Base-by-base conservation (phyloP, 2,329 filamentous ascomycete genomes). In the Cordyceps sp. region DNA sequence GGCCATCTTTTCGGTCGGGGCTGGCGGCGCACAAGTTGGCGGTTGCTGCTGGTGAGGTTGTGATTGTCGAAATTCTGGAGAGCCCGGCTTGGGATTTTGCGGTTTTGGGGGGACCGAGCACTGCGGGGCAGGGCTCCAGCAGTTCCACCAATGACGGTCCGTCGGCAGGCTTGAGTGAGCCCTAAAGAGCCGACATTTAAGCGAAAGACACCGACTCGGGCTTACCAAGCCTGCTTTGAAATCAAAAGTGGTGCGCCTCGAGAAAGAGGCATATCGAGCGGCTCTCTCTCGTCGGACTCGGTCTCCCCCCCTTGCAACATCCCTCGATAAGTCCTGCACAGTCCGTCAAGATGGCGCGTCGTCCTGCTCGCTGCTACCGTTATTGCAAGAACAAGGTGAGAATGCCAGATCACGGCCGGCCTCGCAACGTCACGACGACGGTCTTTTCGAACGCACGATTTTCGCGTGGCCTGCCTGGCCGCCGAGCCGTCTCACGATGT, bases 361-460 rank as follows among this genome's bases (percentile, higher is more conserved):
- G 90, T 81, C 90, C 90, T 60, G 90, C 90, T 59, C 82, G 90
- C 73, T 98, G 90, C 73, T 98, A 93, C 78, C 80, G 90, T 61
- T 98, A 98, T 82, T 98, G 90, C 86, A 98, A 98, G 84, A 98
- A 96, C 80, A 94, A 94, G 85, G 85, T 93, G 61, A 67, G 79
- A 31, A 16, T n/a, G n/a, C n/a, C n/a, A n/a, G n/a, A n/a, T n/a
- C 16, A 6, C 15, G 17, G 15, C 17, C 16, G 26, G 16, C 9
- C 4, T 19, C 7, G 12, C 7, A 23, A 23, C 7, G 10, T 6
- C 17, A 12, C 10, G 16, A 29, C 15, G 13, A 29, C 15, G 4
- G 16, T 5, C n/a, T n/a, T n/a, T n/a, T n/a, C n/a, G n/a, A n/a
- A n/a, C n/a, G n/a, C n/a, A n/a, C n/a, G n/a, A n/a, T n/a, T n/a